Evolutionary conservation across 2,329 filamentous ascomycete species (phyloP).

Genomic region (Achaetomium macrosporum): DNA sequence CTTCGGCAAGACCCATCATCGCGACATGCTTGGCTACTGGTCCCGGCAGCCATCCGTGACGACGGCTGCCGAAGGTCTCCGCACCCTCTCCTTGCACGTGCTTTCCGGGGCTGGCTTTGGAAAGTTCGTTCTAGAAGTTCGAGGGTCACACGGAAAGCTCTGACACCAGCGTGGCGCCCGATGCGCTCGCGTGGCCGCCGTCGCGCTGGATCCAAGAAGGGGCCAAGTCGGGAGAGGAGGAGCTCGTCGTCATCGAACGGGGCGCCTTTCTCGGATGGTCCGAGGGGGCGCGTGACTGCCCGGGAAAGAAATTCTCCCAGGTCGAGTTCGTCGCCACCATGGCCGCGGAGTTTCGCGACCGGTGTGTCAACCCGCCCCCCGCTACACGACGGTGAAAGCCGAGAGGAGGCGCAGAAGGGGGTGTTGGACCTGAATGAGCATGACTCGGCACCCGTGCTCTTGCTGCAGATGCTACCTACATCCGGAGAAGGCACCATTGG

Average conservation of each 20-base stretch:
- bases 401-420: not conserved
- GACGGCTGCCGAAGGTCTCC: not conserved
- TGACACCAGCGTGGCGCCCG: not conserved
- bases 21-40: not conserved
- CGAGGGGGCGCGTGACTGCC: constrained; percentile 28
- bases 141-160: not conserved
- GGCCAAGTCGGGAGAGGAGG: constrained; percentile 6
- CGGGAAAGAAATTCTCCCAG: constrained; percentile 30
- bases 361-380: constrained; percentile 23
- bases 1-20: constrained; percentile 22
- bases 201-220: constrained; percentile 20
- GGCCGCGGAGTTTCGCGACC: constrained; percentile 23
- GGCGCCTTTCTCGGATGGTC: constrained; percentile 28
- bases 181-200: constrained; percentile 24
- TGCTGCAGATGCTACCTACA: constrained; percentile 26
- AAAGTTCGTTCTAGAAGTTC: not conserved
- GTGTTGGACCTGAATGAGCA: not conserved
- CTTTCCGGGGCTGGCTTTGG: not conserved
- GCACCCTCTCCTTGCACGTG: not conserved
- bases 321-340: constrained; percentile 21
- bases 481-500: not conserved
- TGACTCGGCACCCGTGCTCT: constrained; percentile 11
- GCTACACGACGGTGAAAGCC: constrained; percentile 5
- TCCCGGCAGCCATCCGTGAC: not conserved
- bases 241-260: constrained; percentile 14